Base-by-base conservation (phyloP, 2,329 filamentous ascomycete species). In the Leptosphaerulina australis region DNA sequence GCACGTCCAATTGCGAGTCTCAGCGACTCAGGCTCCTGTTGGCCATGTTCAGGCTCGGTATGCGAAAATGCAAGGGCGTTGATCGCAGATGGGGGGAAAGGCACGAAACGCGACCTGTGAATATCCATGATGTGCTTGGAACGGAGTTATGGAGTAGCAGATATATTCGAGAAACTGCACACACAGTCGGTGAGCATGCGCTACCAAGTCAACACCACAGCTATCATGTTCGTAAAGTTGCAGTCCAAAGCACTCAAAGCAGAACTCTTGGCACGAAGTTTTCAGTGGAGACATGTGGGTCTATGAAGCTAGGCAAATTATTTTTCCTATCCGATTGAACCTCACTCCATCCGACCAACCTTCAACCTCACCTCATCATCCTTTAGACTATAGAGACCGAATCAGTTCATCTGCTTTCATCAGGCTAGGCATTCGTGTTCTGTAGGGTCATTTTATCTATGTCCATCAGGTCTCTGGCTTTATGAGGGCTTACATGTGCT, bases 31-130 rank as follows among this genome's bases (percentile, higher is more conserved):
- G 81, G 79, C 63, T 74, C 81, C 21, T 63, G 58, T 18, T 64
- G 65, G 31, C 62, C 62, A 35, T 67, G 61, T 60, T 71, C 59
- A 7, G 65, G 60, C 74, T 75, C 70, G 72, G 76, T 57, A 71
- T 96, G 90, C 5, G 94, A 96, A 74, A 99, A 97, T 60, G 93
- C 91, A 69, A 97, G 84, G 57, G 91, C 88, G 76, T 96, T 97
- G 75, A 99, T 97, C 50, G 91, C 88, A 53, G 91, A 91, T 6
- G 91, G 88, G 59, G 91, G 91, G 75, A 90, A 97, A 30, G 90
- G 89, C 63, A 99, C 88, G 77, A 99, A 99, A 70, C 94, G 90
- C 70, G 92, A 96, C 67, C 94, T 90, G 79, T 99, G 94, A 71
- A 99, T 88, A 76, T 97, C 93, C 93, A 97, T 97, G 52, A 38